These are phyloP conservation scores for Globisporangium solare DNA, from an alignment of 352 stramenopile genomes.

Conservation along the genomic window DNA sequence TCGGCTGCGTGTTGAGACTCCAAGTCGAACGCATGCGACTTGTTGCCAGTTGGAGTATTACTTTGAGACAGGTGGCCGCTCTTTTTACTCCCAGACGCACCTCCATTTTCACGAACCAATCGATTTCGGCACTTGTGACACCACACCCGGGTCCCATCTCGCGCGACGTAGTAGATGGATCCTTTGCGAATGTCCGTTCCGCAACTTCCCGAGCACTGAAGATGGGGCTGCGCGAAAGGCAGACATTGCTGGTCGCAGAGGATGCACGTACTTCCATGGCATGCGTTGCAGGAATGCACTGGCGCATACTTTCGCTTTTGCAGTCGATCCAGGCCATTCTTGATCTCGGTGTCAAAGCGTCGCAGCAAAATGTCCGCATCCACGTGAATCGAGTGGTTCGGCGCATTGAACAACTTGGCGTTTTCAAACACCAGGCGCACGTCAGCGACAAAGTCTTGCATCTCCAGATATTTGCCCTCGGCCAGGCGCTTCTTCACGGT, in stretches of 20 bases:
- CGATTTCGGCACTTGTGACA: constrained; percentile 67
- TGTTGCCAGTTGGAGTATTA: constrained; percentile 6
- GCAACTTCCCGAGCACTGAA: constrained; percentile 74
- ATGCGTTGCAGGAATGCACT: constrained; percentile 54
- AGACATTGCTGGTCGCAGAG: constrained; percentile 76
- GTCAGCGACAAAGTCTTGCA: constrained; percentile 77
- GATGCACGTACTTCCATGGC: constrained; percentile 61
- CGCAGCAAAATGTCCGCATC: constrained; percentile 55
- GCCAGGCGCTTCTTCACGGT: constrained; percentile 85
- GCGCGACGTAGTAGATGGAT: constrained; percentile 62
- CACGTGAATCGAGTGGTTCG: constrained; percentile 73
- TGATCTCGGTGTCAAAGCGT: constrained; percentile 63
- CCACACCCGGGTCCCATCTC: constrained; percentile 77
- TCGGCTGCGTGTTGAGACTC: not conserved
- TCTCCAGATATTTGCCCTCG: constrained; percentile 75
- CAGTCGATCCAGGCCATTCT: constrained; percentile 31
- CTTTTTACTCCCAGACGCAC: constrained; percentile 1
- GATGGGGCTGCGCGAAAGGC: constrained; percentile 45
- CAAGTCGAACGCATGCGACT: not conserved
- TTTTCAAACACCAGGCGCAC: constrained; percentile 89
- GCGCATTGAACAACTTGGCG: constrained; percentile 83
- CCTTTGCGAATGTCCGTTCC: constrained; percentile 76
- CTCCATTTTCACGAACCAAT: constrained; percentile 27
- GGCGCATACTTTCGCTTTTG: constrained; percentile 33
- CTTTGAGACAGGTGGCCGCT: constrained; percentile 17